Evolutionary conservation across 495 filamentous ascomycete species (phyloP), one percentile per base, ranked within the genome.

Genomic region (Bombardia bombarda): DNA sequence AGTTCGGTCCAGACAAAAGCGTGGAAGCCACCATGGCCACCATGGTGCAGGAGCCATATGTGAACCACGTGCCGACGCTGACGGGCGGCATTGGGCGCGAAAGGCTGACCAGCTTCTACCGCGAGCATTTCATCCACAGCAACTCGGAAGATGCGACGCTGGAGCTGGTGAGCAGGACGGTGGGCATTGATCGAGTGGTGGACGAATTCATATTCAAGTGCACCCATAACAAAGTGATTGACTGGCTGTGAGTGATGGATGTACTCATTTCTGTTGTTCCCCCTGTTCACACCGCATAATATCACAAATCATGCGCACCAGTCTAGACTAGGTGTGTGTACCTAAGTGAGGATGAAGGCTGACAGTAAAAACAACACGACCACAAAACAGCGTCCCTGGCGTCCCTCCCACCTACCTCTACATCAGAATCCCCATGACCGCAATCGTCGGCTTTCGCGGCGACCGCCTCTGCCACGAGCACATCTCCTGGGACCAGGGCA

Each of bases 401-500:
- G 69, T 94, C 1, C 78, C 83, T 0, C 74, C 87, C 3, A 94
- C 87, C 1, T 65, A 76, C 32, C 76, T 70, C 39, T 62, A 69
- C 24, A 74, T 92, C 2, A 78, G 84, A 42, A 67, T 94, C 12
- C 78, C 85, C 0, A 65, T 93, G 16, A 83, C 87, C 3, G 79
- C 74, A 47, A 80, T 93, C 9, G 83, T 92, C 21, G 81, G 81
- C 44, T 65, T 92, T 38, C 71, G 86, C 12, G 86, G 76, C 2
- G 83, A 83, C 4, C 77, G 78, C 38, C 66, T 95, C 3, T 88
- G 80, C 55, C 80, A 85, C 40, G 88, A 95, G 60, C 83, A 90
- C 51, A 80, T 90, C 14, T 82, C 84, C 49, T 95, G 87, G 87
- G 89, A 94, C 54, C 87, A 94, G 57, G 86, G 83, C 1, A 82